A percentile compares a stretch with the other conserved stretches of the same genome.
Conservation (phyloP, 371 early-diverging fungal genomes). For the Rhizopus stolonifer region DNA sequence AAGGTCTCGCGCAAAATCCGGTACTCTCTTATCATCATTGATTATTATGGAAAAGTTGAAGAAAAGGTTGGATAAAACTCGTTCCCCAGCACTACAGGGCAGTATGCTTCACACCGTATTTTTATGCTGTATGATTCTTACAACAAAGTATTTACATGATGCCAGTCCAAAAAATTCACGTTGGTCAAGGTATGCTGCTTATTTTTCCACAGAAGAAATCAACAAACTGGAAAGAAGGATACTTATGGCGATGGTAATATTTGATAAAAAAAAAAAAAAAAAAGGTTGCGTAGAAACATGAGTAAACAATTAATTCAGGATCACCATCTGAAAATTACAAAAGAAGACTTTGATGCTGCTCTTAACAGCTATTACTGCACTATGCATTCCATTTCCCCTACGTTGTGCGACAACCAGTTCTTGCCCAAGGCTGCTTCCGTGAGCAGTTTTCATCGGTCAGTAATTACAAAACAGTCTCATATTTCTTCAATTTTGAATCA, state of each 20-base stretch:
- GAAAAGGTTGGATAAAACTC: constrained; percentile 37
- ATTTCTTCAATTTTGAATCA: background rate
- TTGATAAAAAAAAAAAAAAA: too few species aligned
- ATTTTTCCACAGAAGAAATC: constrained; percentile 74
- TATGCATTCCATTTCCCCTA: constrained; percentile 55
- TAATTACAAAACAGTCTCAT: background rate
- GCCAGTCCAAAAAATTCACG: constrained; percentile 78
- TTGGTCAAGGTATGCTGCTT: constrained; percentile 72
- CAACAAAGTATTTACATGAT: constrained; percentile 72
- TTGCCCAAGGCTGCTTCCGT: background rate
- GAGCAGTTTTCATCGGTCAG: background rate
- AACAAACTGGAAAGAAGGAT: constrained; percentile 83
- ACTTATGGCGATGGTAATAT: constrained; percentile 59
- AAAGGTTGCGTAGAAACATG: too few species aligned
- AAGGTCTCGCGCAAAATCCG: constrained; percentile 55
- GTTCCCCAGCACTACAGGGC: background rate
- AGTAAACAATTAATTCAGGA: background rate
- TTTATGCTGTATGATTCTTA: constrained; percentile 72
- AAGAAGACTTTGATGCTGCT: background rate
- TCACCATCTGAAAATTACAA: background rate
- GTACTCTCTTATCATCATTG: constrained; percentile 61
- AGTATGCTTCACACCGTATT: constrained; percentile 64
- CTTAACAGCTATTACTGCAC: background rate
- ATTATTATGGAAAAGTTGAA: constrained; percentile 60
- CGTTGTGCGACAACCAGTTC: constrained; percentile 52